phyloP scores from a whole-genome alignment of 2,329 filamentous ascomycete genomes.

The Apiospora kogelbergensis region DNA sequence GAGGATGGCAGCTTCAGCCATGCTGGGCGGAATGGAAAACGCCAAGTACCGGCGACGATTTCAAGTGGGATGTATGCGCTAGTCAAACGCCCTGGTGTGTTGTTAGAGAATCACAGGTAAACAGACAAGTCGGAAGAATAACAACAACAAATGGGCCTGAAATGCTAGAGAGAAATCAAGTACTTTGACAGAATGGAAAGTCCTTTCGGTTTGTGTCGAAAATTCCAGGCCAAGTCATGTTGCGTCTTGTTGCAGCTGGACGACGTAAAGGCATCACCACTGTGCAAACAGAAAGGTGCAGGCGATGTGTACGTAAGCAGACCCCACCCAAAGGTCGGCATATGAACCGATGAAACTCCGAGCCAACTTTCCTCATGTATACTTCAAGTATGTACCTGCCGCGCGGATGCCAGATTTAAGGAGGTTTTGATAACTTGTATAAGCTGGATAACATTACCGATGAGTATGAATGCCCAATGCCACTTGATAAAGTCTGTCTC shows the following conservation, averaged over 20 bases:
- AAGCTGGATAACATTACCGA: not conserved
- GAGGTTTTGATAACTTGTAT: not conserved
- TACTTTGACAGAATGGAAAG: not conserved
- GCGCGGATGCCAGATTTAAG: slow-evolving; percentile 2
- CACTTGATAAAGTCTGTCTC: not conserved
- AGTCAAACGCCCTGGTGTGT: not conserved
- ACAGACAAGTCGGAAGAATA: not conserved
- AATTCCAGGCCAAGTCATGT: not conserved
- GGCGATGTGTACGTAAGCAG: not conserved
- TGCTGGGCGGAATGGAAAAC: slow-evolving; percentile 3
- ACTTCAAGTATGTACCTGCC: not conserved
- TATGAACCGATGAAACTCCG: not conserved
- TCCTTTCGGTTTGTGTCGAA: not conserved
- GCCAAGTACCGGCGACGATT: not conserved
- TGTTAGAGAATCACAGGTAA: not conserved
- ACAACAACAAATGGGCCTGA: not conserved
- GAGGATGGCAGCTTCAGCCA: slow-evolving; percentile 26
- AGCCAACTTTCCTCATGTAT: not conserved
- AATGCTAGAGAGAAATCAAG: not conserved
- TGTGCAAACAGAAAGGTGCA: not conserved
- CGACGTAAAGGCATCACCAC: not conserved
- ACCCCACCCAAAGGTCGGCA: not conserved
- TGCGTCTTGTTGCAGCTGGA: not conserved
- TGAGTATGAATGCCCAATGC: not conserved
- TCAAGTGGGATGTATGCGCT: not conserved